phyloP scores from a whole-genome alignment of 1,284 basidiomycete genomes.

The Gymnopus androsaceus region DNA sequence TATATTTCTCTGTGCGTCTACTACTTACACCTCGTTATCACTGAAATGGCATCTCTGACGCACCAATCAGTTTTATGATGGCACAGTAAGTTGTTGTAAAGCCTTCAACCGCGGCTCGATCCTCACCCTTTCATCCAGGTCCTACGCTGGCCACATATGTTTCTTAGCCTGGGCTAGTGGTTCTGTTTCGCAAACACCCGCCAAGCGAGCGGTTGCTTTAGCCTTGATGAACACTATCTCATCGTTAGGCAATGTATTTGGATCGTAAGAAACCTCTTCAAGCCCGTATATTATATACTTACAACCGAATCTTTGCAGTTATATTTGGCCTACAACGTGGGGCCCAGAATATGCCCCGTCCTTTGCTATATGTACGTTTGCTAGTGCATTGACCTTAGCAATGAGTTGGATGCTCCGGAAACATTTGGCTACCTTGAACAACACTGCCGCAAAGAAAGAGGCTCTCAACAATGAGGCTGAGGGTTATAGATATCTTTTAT shows the following conservation, averaged over 20 bases:
- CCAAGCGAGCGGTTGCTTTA: slow-evolving; percentile 77
- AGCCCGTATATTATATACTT: not conserved
- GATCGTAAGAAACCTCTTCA: slow-evolving; percentile 57
- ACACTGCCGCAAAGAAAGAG: slow-evolving; percentile 6
- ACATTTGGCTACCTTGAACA: slow-evolving; percentile 42
- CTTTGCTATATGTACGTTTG: slow-evolving; percentile 53
- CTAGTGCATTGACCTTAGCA: slow-evolving; percentile 46
- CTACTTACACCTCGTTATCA: not conserved
- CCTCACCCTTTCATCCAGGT: no score
- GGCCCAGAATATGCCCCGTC: slow-evolving; percentile 39
- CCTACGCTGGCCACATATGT: slow-evolving; percentile 70
- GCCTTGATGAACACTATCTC: slow-evolving; percentile 75
- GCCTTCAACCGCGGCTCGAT: no score
- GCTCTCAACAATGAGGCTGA: slow-evolving; percentile 46
- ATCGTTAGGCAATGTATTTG: slow-evolving; percentile 74
- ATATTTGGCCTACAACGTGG: slow-evolving; percentile 43
- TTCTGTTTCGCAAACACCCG: slow-evolving; percentile 64
- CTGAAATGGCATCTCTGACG: not conserved
- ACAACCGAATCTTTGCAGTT: slow-evolving; percentile 31
- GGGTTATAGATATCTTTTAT: slow-evolving; percentile 54
- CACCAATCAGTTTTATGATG: slow-evolving; percentile 71
- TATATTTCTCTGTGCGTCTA: slow-evolving; percentile 65
- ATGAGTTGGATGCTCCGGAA: slow-evolving; percentile 58
- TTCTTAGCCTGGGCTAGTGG: slow-evolving; percentile 75
- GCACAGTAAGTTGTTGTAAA: no score